A percentile compares a stretch with the other conserved stretches of the same genome.
Conservation (phyloP, 371 early-diverging fungal genomes). For the Syncephalastrum monosporum region DNA sequence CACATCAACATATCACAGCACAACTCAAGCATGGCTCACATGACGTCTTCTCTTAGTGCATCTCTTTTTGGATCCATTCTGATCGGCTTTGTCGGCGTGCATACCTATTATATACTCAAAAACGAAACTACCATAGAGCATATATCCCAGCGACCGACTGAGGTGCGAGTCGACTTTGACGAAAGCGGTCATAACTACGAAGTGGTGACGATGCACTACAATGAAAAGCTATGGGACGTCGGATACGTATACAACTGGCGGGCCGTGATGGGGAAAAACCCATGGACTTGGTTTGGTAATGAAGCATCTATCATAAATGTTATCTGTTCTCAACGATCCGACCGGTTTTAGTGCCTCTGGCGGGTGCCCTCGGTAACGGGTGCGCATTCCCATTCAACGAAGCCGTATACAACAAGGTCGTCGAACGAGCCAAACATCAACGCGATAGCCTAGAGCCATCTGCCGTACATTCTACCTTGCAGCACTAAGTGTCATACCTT, state of each 20-base stretch:
- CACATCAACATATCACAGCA: not conserved
- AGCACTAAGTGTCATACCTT: no score
- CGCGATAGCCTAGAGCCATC: slow-evolving; percentile 11
- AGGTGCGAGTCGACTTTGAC: slow-evolving; percentile 48
- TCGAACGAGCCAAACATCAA: slow-evolving; percentile 45
- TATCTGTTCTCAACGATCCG: not conserved
- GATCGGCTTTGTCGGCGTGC: slow-evolving; percentile 47
- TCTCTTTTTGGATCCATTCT: slow-evolving; percentile 46
- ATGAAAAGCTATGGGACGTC: slow-evolving; percentile 49
- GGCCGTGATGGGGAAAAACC: slow-evolving; percentile 40
- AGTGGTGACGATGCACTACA: slow-evolving; percentile 40
- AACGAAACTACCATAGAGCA: slow-evolving; percentile 62
- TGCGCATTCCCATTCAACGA: slow-evolving; percentile 51
- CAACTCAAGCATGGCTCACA: not conserved
- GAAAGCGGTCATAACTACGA: slow-evolving; percentile 43
- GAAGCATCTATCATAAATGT: slow-evolving; percentile 1
- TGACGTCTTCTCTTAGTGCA: slow-evolving; percentile 16
- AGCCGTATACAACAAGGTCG: slow-evolving; percentile 34
- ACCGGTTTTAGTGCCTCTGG: slow-evolving; percentile 34
- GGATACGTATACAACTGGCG: slow-evolving; percentile 43
- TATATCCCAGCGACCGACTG: slow-evolving; percentile 38
- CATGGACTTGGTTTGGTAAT: slow-evolving; percentile 43
- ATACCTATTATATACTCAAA: slow-evolving; percentile 46
- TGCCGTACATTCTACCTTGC: no score
- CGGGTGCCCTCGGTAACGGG: slow-evolving; percentile 48